These are phyloP conservation scores for Blastobotrys parvus DNA, from an alignment of 805 yeast species.

Conservation along the genomic window DNA sequence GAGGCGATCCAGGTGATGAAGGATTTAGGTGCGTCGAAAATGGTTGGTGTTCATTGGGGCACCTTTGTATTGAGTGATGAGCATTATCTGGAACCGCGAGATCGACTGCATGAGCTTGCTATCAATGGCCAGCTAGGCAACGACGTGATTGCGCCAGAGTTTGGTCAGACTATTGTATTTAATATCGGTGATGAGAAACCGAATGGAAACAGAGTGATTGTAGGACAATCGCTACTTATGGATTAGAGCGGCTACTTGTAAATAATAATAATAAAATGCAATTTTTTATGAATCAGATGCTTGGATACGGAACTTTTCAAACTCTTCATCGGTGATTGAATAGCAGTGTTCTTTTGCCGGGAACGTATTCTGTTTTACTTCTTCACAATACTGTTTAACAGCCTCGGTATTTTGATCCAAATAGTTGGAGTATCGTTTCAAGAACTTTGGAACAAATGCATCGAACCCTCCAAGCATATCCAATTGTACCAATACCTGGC, in stretches of 20 bases:
- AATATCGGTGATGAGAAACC: slow-evolving; percentile 21
- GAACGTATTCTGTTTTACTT: slow-evolving; percentile 47
- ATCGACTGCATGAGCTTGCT: slow-evolving; percentile 45
- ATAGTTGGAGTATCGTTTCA: slow-evolving; percentile 55
- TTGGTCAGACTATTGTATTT: slow-evolving; percentile 63
- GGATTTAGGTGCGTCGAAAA: slow-evolving; percentile 50
- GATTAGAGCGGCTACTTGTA: slow-evolving; percentile 11
- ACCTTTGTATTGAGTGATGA: slow-evolving; percentile 87
- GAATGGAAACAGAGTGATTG: slow-evolving; percentile 20
- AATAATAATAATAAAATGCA: neutral
- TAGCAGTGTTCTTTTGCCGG: slow-evolving; percentile 66
- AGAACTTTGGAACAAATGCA: slow-evolving; percentile 58
- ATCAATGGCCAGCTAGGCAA: slow-evolving; percentile 28
- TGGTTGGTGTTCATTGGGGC: slow-evolving; percentile 95
- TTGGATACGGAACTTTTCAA: slow-evolving; percentile 32
- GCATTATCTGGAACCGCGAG: slow-evolving; percentile 76
- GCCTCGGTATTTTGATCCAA: slow-evolving; percentile 43
- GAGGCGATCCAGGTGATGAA: slow-evolving; percentile 65
- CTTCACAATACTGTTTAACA: slow-evolving; percentile 45
- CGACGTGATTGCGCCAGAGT: slow-evolving; percentile 55
- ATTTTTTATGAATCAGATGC: neutral
- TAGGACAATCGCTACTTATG: slow-evolving; percentile 27
- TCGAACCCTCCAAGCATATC: slow-evolving; percentile 67
- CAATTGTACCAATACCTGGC: slow-evolving; percentile 83
- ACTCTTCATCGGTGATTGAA: slow-evolving; percentile 57